Base-by-base conservation (phyloP, 306 rosid species). In the Senna tora region DNA sequence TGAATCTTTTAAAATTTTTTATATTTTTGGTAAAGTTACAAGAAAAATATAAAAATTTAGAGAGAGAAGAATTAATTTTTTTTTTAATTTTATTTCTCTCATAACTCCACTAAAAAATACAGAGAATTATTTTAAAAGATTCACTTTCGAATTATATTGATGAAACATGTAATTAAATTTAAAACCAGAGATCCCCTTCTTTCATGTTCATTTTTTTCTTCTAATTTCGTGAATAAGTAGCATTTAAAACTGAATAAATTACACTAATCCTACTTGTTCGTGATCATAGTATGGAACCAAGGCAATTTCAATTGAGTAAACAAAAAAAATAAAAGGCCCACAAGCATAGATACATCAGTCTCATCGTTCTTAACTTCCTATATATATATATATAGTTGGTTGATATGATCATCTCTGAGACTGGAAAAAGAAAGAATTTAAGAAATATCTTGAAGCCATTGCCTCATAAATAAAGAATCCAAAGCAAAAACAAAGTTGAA, bases 401-500 rank as follows among this genome's bases (percentile, higher is more conserved):
- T 55, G 57, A 73, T 67, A 59, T 43, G 72, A 67, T 62, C 13
- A 61, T 72, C 43, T 67, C 58, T 34, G 6, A 81, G 65, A 72
- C 49, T 53, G 32, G 46, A 67, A 34, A 46, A 56, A 75, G 64
- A 67, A 54, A 74, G 55, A 55, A 61, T 54, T 75, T 65, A 65
- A 71, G 16, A 76, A 72, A 64, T 72, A 73, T 46, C 80, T 58
- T 59, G 1, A 71, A 78, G 77, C 75, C 69, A 72, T 69, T 17
- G 74, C 55, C 34, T 71, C 34, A 62, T 76, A 73, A 57, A 25
- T 13, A 12, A 57, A 80, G 83, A 77, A 83, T 85, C 83, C 79
- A 82, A 80, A 62, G 81, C 78, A 78, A 75, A 75, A 87, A 34
- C 55, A 75, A 73, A 66, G 81, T 76, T 69, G 92, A 84, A 76